These are phyloP conservation scores for Phytophthora sansomeana DNA, from an alignment of 352 stramenopile genomes.

Conservation along the genomic window DNA sequence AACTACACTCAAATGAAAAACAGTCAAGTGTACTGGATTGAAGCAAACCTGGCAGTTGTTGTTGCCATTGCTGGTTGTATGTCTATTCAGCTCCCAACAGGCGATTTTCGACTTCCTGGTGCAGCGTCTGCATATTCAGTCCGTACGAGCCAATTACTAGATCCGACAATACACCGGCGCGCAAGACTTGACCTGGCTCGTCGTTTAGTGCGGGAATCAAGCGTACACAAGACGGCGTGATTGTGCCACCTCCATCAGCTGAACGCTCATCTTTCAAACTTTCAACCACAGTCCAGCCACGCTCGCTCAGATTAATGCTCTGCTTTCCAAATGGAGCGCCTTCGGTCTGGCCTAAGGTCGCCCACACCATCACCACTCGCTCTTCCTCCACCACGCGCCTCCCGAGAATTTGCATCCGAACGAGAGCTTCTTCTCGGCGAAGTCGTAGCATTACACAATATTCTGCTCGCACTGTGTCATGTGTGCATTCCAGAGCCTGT, in stretches of 20 bases:
- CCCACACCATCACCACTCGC: constrained; percentile 37
- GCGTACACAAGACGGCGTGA: constrained; percentile 20
- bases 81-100: constrained; percentile 1
- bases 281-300: constrained; percentile 40
- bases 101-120: constrained; percentile 27
- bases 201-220: constrained; percentile 21
- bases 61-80: no score
- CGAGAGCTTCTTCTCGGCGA: constrained; percentile 24
- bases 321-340: constrained; percentile 23
- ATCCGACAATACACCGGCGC: constrained; percentile 18
- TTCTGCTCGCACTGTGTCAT: constrained; percentile 31
- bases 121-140: constrained; percentile 25
- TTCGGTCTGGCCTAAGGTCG: constrained; percentile 31
- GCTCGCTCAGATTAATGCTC: constrained; percentile 32
- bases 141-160: constrained; percentile 30
- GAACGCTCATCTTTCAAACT: neutral
- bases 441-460: constrained; percentile 30
- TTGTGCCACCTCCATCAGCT: neutral
- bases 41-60: no score
- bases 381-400: constrained; percentile 34
- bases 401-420: constrained; percentile 36
- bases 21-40: no score
- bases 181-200: neutral
- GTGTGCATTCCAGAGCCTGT: constrained; percentile 31
- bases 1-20: no score